phyloP scores from a whole-genome alignment of 192 early-diverging fungal genomes.

The Endogone sp. region DNA sequence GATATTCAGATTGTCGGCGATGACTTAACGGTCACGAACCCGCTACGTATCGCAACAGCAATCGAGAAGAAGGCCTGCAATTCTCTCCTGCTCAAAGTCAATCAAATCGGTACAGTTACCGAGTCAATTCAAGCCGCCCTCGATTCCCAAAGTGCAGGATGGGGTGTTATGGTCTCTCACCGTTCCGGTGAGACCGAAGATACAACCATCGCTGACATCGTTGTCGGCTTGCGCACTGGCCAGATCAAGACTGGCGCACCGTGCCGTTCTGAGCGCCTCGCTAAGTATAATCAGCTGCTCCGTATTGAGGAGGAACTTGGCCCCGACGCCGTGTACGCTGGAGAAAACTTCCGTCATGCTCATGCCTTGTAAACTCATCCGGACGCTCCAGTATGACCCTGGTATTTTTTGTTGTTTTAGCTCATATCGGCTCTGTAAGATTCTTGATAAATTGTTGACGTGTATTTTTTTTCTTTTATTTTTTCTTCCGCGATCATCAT shows the following conservation, averaged over 20 bases:
- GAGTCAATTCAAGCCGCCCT: slow-evolving; percentile 88
- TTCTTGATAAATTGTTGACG: too few relatives aligned
- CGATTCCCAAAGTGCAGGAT: slow-evolving; percentile 79
- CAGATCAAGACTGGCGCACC: slow-evolving; percentile 99
- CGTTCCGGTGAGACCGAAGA: slow-evolving; percentile 99
- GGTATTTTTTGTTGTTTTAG: too few relatives aligned
- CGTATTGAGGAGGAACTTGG: slow-evolving; percentile 98
- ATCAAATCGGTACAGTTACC: slow-evolving; percentile 97
- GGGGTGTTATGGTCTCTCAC: slow-evolving; percentile 99
- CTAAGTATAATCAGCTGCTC: slow-evolving; percentile 99
- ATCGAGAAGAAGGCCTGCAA: slow-evolving; percentile 95
- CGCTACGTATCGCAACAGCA: slow-evolving; percentile 81
- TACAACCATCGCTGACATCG: slow-evolving; percentile 91
- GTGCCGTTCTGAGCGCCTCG: slow-evolving; percentile 93
- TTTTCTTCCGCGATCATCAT: too few relatives aligned
- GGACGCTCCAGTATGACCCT: too few relatives aligned
- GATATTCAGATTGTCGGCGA: slow-evolving; percentile 79
- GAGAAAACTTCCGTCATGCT: slow-evolving; percentile 83
- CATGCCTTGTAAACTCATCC: slow-evolving; percentile 46
- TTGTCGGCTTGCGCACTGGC: slow-evolving; percentile 90
- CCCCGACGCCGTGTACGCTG: slow-evolving; percentile 89
- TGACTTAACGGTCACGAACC: slow-evolving; percentile 99
- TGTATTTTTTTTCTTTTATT: too few relatives aligned
- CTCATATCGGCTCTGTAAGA: too few relatives aligned
- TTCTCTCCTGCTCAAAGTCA: slow-evolving; percentile 95